Percentiles rank a stretch among this genome's conserved stretches.
Conservation (phyloP, 2,329 filamentous ascomycete species). For the Lasiodiplodia hormozganensis region DNA sequence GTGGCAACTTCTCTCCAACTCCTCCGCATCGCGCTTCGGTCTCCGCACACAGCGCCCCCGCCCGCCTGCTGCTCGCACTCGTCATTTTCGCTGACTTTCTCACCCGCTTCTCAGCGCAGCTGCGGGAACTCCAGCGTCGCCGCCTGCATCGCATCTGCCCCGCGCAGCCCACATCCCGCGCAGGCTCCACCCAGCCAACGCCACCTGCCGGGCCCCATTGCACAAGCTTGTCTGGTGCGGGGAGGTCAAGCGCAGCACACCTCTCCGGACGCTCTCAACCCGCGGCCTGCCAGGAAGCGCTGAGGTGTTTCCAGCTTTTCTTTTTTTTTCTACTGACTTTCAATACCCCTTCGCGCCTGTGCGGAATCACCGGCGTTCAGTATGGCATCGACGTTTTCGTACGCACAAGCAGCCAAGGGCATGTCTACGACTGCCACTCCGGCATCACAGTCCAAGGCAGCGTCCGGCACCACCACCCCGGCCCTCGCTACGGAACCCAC, state of each 20-base stretch:
- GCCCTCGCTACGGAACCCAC: conserved; percentile 48
- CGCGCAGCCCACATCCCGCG: conserved; percentile 23
- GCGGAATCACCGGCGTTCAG: conserved; percentile 16
- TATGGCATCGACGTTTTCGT: conserved; percentile 72
- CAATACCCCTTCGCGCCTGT: conserved; percentile 24
- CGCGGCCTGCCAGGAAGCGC: conserved; percentile 9
- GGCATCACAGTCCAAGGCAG: conserved; percentile 53
- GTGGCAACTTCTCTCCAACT: conserved; percentile 19
- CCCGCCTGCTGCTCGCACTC: background rate
- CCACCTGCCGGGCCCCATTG: conserved; percentile 22
- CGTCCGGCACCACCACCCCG: conserved; percentile 51
- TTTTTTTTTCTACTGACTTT: conserved; percentile 12
- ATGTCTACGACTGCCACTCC: conserved; percentile 60
- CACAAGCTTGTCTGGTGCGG: conserved; percentile 42
- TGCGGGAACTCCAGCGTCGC: conserved; percentile 24
- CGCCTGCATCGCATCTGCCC: conserved; percentile 20
- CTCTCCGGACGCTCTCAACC: conserved; percentile 45
- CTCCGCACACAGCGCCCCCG: background rate
- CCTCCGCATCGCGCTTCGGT: background rate
- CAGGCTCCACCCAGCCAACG: conserved; percentile 20
- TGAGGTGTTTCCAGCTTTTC: conserved; percentile 11
- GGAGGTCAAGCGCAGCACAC: conserved; percentile 45
- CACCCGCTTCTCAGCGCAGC: conserved; percentile 13
- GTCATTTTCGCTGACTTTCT: conserved; percentile 23
- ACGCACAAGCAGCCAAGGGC: conserved; percentile 94